Conservation (phyloP, 2,329 filamentous ascomycete species). For the Immersiporthe knoxdaviesiana region DNA sequence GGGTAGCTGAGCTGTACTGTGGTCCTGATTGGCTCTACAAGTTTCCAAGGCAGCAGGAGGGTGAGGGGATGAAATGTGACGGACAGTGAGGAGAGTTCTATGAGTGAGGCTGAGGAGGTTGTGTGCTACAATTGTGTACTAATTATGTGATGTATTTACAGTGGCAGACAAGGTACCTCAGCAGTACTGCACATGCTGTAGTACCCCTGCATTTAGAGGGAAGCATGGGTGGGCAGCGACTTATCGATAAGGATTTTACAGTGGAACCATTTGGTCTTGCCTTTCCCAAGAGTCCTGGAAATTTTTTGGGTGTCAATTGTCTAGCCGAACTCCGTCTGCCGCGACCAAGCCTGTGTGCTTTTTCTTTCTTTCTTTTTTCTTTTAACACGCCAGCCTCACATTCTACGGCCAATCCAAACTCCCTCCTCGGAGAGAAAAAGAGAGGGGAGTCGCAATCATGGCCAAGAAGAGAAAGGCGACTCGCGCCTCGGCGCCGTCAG, state of each 20-base stretch:
- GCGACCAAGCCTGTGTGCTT: neutral
- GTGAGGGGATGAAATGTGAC: neutral
- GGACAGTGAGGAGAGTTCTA: neutral
- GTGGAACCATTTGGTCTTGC: neutral
- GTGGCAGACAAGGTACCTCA: neutral
- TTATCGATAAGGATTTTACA: constrained; percentile 24
- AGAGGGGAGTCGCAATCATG: constrained; percentile 45
- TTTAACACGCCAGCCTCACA: neutral
- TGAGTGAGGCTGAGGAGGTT: neutral
- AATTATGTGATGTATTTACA: neutral
- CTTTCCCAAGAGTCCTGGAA: neutral
- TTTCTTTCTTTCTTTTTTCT: neutral
- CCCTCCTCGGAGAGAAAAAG: neutral
- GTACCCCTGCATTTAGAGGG: neutral
- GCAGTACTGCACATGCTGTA: neutral
- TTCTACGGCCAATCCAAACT: neutral
- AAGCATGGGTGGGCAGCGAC: neutral
- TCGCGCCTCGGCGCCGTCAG: constrained; percentile 50
- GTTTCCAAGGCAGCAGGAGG: neutral
- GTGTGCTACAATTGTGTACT: neutral
- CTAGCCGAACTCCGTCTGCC: neutral
- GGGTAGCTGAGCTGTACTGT: neutral
- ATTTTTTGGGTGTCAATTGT: neutral
- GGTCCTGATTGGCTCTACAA: neutral
- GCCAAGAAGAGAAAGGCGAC: constrained; percentile 73